A percentile compares a stretch with the other conserved stretches of the same genome.
phyloP scores from a whole-genome alignment of 2,329 filamentous ascomycete species.

The Trichoderma hamatum region DNA sequence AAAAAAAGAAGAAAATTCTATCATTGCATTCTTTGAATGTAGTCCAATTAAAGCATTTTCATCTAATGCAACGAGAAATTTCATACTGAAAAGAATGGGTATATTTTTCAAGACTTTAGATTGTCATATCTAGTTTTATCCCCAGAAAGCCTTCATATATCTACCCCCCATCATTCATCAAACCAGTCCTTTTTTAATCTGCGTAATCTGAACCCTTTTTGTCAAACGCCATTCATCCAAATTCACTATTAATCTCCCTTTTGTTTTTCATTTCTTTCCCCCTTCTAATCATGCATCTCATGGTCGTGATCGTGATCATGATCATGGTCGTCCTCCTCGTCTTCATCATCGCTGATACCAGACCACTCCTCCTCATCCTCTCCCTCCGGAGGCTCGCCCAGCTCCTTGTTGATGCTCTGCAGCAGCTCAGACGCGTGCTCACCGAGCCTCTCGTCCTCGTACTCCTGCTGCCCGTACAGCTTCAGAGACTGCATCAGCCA shows the following conservation, averaged over 20 bases:
- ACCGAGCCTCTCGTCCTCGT: conserved; percentile 79
- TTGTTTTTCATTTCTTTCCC: background rate
- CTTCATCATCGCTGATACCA: conserved; percentile 54
- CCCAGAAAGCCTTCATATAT: background rate
- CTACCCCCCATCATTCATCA: conserved; percentile 13
- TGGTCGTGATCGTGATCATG: too few relatives aligned
- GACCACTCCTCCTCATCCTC: conserved; percentile 60
- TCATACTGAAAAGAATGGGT: background rate
- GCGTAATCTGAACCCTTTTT: conserved; percentile 28
- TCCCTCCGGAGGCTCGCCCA: conserved; percentile 62
- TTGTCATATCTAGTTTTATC: conserved; percentile 15
- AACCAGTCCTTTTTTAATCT: conserved; percentile 17
- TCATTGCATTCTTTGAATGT: background rate
- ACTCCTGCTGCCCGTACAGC: conserved; percentile 77
- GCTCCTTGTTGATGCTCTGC: conserved; percentile 61
- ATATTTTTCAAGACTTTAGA: background rate
- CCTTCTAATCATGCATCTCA: conserved; percentile 54
- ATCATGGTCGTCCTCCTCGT: conserved; percentile 51
- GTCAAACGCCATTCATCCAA: conserved; percentile 32
- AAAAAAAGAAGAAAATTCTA: background rate
- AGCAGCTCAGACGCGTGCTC: conserved; percentile 76
- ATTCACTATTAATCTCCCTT: conserved; percentile 20
- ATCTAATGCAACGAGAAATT: background rate
- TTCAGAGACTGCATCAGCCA: conserved; percentile 82
- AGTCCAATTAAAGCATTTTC: background rate